Evolutionary conservation across 371 early-diverging fungal species (phyloP).

Genomic region (Mortierella sp.): DNA sequence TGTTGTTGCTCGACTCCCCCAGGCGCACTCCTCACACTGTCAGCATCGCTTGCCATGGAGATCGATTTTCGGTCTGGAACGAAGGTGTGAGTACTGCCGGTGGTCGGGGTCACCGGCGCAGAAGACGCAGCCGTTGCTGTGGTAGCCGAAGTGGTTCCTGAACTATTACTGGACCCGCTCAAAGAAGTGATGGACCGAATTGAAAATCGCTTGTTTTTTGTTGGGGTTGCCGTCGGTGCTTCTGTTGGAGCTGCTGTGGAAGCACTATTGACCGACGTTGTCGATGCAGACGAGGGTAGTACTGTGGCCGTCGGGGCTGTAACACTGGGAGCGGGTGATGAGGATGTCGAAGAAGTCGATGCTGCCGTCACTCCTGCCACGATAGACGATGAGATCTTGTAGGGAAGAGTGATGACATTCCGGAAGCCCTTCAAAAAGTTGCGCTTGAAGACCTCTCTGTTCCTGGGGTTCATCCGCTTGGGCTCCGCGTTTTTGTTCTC

Average conservation of each 20-base stretch:
- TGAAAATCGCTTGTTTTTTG: constrained; percentile 51
- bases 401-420: constrained; percentile 63
- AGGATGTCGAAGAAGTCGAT: constrained; percentile 35
- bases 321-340: constrained; percentile 9
- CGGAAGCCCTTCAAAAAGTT: constrained; percentile 68
- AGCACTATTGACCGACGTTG: constrained; percentile 29
- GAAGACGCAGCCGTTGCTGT: constrained; percentile 10
- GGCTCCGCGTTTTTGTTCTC: constrained; percentile 21
- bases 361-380: constrained; percentile 59
- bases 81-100: constrained; percentile 13
- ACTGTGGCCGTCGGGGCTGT: constrained; percentile 17
- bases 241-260: constrained; percentile 27
- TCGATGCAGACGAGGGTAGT: constrained; percentile 38
- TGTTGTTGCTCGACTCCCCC: constrained; percentile 27
- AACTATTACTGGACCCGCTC: constrained; percentile 20
- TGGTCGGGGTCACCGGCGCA: constrained; percentile 28
- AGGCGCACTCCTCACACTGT: constrained; percentile 37
- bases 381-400: constrained; percentile 65
- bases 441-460: constrained; percentile 54
- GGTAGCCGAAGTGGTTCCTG: constrained; percentile 5
- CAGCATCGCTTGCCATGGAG: constrained; percentile 42
- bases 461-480: constrained; percentile 55
- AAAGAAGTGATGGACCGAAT: constrained; percentile 40
- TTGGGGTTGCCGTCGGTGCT: constrained; percentile 47
- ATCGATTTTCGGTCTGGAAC: constrained; percentile 38